These are phyloP conservation scores for Xerocomus brunneocitrinus DNA, from an alignment of 768 basidiomycete genomes.

Conservation along the genomic window DNA sequence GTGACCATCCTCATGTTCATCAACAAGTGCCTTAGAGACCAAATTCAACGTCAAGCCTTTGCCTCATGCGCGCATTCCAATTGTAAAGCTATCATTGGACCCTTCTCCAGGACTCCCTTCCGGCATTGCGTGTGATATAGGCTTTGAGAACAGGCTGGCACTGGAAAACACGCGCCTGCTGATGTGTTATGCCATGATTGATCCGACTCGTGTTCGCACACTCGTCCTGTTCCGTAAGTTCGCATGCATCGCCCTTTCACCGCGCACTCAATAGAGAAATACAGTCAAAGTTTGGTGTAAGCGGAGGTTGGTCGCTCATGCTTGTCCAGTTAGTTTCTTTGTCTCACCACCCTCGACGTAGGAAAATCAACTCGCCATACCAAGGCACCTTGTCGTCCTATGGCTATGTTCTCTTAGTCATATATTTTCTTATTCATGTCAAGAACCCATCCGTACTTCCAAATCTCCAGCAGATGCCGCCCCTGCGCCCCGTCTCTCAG, in stretches of 20 bases:
- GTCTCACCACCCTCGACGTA: slow-evolving; percentile 26
- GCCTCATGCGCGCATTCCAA: slow-evolving; percentile 96
- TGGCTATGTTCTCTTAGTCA: slow-evolving; percentile 95
- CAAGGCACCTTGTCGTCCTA: slow-evolving; percentile 95
- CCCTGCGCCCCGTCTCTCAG: slow-evolving; percentile 78
- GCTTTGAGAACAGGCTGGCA: slow-evolving; percentile 95
- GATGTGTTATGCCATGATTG: slow-evolving; percentile 96
- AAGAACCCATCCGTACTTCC: slow-evolving; percentile 96
- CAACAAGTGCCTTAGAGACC: slow-evolving; percentile 58
- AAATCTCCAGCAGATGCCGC: slow-evolving; percentile 93
- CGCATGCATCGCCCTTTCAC: slow-evolving; percentile 11
- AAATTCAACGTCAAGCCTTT: slow-evolving; percentile 95
- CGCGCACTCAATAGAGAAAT: slow-evolving; percentile 9
- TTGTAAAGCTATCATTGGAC: slow-evolving; percentile 93
- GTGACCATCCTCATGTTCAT: slow-evolving; percentile 12
- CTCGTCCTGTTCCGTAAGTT: slow-evolving; percentile 93
- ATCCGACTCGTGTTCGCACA: slow-evolving; percentile 88
- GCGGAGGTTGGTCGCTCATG: slow-evolving; percentile 51
- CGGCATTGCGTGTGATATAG: slow-evolving; percentile 97
- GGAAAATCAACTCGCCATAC: slow-evolving; percentile 99
- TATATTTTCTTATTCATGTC: slow-evolving; percentile 96
- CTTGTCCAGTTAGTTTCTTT: background rate
- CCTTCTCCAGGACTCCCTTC: slow-evolving; percentile 75
- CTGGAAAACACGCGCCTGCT: slow-evolving; percentile 95
- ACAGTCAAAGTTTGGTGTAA: slow-evolving; percentile 99